These are phyloP conservation scores for Ceratobasidium sp. DNA, from an alignment of 1,284 basidiomycete genomes.

Conservation along the genomic window DNA sequence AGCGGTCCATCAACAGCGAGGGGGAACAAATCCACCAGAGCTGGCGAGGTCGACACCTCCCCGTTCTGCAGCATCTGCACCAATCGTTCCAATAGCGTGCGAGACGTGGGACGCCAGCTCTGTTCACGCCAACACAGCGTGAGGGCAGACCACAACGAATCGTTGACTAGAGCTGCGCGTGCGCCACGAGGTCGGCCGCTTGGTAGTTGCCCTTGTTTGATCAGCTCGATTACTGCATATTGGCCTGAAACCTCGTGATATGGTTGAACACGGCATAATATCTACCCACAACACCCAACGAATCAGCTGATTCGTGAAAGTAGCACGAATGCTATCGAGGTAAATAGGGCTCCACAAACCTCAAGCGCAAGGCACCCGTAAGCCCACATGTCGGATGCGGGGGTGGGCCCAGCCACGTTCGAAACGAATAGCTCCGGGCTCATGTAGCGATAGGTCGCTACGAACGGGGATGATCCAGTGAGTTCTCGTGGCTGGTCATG, in stretches of 20 bases:
- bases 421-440: constrained; percentile 14
- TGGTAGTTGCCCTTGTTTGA: constrained; percentile 5
- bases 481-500: neutral
- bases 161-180: constrained; percentile 20
- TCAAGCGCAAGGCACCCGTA: constrained; percentile 29
- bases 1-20: neutral
- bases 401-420: neutral
- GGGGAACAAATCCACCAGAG: constrained; percentile 5
- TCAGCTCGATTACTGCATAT: neutral
- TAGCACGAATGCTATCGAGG: too few species aligned
- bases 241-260: constrained; percentile 6
- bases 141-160: constrained; percentile 21
- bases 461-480: constrained; percentile 17
- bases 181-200: constrained; percentile 9
- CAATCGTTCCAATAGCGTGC: neutral
- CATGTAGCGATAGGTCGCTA: constrained; percentile 10
- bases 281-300: too few species aligned
- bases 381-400: constrained; percentile 37
- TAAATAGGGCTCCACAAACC: neutral
- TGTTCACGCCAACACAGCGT: constrained; percentile 20
- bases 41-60: constrained; percentile 10
- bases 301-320: too few species aligned
- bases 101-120: constrained; percentile 11
- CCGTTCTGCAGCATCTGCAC: constrained; percentile 19
- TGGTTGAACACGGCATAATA: constrained; percentile 20